A percentile compares a stretch with the other conserved stretches of the same genome.
Evolutionary conservation across 495 filamentous ascomycete species (phyloP).

Genomic region (Alectoria sarmentosa): DNA sequence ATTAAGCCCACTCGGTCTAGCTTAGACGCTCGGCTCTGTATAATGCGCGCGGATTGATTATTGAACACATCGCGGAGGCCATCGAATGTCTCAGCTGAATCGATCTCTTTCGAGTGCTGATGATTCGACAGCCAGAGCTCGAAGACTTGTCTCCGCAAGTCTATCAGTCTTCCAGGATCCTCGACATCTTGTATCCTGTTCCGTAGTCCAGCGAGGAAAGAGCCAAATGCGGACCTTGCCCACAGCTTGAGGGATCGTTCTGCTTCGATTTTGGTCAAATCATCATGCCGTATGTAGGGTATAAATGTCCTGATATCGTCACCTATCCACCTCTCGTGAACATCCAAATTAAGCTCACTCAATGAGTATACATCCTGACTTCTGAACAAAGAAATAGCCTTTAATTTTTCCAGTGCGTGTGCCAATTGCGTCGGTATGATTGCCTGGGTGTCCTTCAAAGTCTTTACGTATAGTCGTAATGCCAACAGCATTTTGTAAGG

Average conservation of each 20-base stretch:
- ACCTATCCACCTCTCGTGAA: slow-evolving; percentile 74
- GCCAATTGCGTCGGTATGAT: slow-evolving; percentile 66
- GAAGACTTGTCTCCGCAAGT: slow-evolving; percentile 60
- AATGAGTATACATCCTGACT: slow-evolving; percentile 57
- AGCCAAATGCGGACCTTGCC: slow-evolving; percentile 63
- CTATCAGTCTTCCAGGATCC: slow-evolving; percentile 60
- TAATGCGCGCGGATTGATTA: slow-evolving; percentile 49
- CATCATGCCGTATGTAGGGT: slow-evolving; percentile 82
- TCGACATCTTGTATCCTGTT: slow-evolving; percentile 46
- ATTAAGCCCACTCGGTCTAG: slow-evolving; percentile 48
- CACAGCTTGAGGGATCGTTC: slow-evolving; percentile 61
- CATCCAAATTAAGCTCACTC: slow-evolving; percentile 70
- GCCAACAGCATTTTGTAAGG: slow-evolving; percentile 49
- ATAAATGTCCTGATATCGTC: slow-evolving; percentile 81
- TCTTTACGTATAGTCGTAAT: slow-evolving; percentile 66
- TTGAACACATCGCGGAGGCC: slow-evolving; percentile 64
- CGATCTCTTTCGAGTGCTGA: slow-evolving; percentile 40
- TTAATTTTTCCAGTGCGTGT: slow-evolving; percentile 61
- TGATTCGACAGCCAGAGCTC: slow-evolving; percentile 61
- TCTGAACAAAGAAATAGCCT: slow-evolving; percentile 59
- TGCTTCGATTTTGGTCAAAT: slow-evolving; percentile 58
- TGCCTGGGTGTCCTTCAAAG: slow-evolving; percentile 66
- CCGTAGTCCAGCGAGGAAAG: slow-evolving; percentile 53
- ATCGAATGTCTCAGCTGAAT: slow-evolving; percentile 56
- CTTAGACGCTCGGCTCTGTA: slow-evolving; percentile 50